Evolutionary conservation across 192 early-diverging fungal genomes (phyloP).

Genomic region (Allomyces arbusculus): DNA sequence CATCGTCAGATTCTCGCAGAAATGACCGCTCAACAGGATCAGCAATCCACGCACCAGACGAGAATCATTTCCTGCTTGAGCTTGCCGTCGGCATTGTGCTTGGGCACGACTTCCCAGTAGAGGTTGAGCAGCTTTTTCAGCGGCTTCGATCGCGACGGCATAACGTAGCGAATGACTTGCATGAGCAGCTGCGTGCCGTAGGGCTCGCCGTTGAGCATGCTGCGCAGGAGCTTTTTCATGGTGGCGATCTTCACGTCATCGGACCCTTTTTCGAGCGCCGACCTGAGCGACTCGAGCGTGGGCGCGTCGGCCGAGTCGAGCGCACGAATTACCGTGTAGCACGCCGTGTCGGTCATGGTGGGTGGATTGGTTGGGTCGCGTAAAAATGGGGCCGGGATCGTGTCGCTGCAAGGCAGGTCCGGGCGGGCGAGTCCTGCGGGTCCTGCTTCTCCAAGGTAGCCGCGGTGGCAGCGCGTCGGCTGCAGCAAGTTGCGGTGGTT

Average conservation of each 20-base stretch:
- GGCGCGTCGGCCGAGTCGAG: constrained; percentile 44
- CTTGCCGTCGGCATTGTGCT: constrained; percentile 72
- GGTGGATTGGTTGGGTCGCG: too few species aligned
- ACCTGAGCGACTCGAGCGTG: constrained; percentile 46
- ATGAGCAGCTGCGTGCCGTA: constrained; percentile 63
- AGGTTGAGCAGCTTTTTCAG: constrained; percentile 92
- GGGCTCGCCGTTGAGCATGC: constrained; percentile 85
- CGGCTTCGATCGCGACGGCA: constrained; percentile 86
- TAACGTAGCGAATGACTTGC: constrained; percentile 94
- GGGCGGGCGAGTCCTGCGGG: too few species aligned
- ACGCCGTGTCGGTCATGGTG: too few species aligned
- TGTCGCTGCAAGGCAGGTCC: too few species aligned
- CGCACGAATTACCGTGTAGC: constrained; percentile 22
- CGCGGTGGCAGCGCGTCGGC: too few species aligned
- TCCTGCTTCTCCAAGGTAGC: too few species aligned
- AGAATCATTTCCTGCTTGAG: constrained; percentile 90
- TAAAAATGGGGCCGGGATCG: too few species aligned
- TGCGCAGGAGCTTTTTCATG: constrained; percentile 77
- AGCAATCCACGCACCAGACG: constrained; percentile 44
- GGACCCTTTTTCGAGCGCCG: constrained; percentile 70
- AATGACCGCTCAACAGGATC: too few species aligned
- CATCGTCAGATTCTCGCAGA: neutral
- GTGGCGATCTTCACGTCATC: constrained; percentile 85
- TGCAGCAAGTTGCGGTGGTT: too few species aligned
- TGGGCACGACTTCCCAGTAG: constrained; percentile 96